These are phyloP conservation scores for Penicillium sp. DNA, from an alignment of 2,329 filamentous ascomycete species.

Conservation along the genomic window DNA sequence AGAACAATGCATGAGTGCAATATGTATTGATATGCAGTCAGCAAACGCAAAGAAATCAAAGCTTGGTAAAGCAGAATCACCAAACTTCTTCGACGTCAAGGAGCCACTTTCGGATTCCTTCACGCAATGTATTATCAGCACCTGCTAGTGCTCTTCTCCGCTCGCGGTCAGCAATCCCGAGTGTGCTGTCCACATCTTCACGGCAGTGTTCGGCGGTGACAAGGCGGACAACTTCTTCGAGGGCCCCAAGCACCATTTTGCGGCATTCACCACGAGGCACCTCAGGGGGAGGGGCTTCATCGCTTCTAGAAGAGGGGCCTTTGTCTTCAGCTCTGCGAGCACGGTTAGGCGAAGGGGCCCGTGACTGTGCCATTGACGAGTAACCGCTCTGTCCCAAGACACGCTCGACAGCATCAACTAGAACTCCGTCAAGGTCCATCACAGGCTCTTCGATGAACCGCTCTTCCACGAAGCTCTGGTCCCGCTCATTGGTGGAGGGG, in stretches of 20 bases:
- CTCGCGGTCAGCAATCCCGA: slow-evolving; percentile 35
- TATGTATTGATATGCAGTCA: slow-evolving; percentile 4
- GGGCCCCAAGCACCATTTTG: slow-evolving; percentile 55
- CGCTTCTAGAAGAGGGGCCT: slow-evolving; percentile 20
- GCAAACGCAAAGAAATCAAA: background rate
- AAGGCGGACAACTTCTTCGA: slow-evolving; percentile 57
- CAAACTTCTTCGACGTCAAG: slow-evolving; percentile 49
- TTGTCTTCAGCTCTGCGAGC: slow-evolving; percentile 36
- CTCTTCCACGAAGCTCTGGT: slow-evolving; percentile 46
- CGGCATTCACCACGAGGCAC: slow-evolving; percentile 55
- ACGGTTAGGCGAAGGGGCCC: slow-evolving; percentile 43
- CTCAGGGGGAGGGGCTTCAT: slow-evolving; percentile 40
- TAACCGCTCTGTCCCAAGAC: slow-evolving; percentile 50
- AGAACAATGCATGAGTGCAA: background rate
- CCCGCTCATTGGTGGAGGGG: slow-evolving; percentile 20
- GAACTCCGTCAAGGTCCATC: slow-evolving; percentile 58
- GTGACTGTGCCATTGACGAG: slow-evolving; percentile 43
- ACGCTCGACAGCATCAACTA: slow-evolving; percentile 59
- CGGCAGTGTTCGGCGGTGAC: slow-evolving; percentile 52
- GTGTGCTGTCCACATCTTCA: slow-evolving; percentile 38
- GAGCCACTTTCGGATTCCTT: slow-evolving; percentile 59
- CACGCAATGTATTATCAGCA: slow-evolving; percentile 54
- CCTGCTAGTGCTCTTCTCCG: slow-evolving; percentile 34
- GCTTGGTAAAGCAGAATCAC: slow-evolving; percentile 22
- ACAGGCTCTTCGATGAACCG: slow-evolving; percentile 55